Evolutionary conservation across 2,329 filamentous ascomycete species (phyloP).

Genomic region (Ophiostoma ulmi): DNA sequence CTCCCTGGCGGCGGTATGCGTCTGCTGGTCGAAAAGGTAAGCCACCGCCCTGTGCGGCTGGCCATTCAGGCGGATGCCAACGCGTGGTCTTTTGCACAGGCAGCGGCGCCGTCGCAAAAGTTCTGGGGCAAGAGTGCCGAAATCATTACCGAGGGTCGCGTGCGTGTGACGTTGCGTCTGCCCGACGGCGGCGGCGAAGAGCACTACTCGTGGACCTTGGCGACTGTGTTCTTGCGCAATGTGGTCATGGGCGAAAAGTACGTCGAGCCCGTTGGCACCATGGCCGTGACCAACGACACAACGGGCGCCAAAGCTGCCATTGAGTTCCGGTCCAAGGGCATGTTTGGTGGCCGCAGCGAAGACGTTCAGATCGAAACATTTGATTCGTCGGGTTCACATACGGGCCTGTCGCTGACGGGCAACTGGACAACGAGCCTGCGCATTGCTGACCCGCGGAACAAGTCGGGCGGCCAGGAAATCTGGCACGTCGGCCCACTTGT

Average conservation of each 20-base stretch:
- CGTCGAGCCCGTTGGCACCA: slow-evolving; percentile 85
- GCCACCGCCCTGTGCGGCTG: slow-evolving; percentile 84
- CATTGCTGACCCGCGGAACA: slow-evolving; percentile 43
- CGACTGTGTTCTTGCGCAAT: slow-evolving; percentile 88
- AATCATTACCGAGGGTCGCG: slow-evolving; percentile 84
- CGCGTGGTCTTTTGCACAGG: slow-evolving; percentile 81
- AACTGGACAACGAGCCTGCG: slow-evolving; percentile 78
- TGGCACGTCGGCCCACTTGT: slow-evolving; percentile 78
- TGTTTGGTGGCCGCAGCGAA: slow-evolving; percentile 93
- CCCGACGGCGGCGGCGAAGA: slow-evolving; percentile 63
- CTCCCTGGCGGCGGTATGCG: slow-evolving; percentile 69
- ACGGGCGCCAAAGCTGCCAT: slow-evolving; percentile 78
- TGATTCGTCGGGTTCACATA: slow-evolving; percentile 58
- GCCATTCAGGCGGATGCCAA: slow-evolving; percentile 88
- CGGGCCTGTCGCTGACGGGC: slow-evolving; percentile 65
- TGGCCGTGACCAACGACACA: slow-evolving; percentile 79
- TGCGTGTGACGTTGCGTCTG: slow-evolving; percentile 66
- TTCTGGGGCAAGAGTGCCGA: slow-evolving; percentile 98
- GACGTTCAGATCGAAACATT: slow-evolving; percentile 76
- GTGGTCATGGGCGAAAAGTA: slow-evolving; percentile 98
- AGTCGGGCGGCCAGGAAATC: slow-evolving; percentile 59
- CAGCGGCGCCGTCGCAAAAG: slow-evolving; percentile 84
- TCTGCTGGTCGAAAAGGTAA: slow-evolving; percentile 91
- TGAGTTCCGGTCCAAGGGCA: slow-evolving; percentile 89
- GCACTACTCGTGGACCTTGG: slow-evolving; percentile 80